These are phyloP conservation scores for Pleurotus salmoneostramineus DNA, from an alignment of 768 basidiomycete genomes.

Conservation along the genomic window DNA sequence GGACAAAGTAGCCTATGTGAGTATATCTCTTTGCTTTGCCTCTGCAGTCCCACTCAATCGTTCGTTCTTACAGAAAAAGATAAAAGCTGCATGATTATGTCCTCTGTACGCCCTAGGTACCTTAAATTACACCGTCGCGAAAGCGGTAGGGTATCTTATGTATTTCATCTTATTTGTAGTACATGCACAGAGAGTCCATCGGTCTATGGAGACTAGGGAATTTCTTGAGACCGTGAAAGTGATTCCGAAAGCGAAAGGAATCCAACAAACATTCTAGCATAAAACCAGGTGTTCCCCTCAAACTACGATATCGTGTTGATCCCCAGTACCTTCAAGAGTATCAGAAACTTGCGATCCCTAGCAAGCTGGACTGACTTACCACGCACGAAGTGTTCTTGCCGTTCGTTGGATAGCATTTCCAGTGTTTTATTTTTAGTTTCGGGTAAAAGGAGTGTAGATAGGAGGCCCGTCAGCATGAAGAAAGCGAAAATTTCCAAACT, in stretches of 20 bases:
- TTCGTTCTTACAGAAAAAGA: not conserved
- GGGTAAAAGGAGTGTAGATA: constrained; percentile 75
- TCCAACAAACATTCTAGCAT: too few species aligned
- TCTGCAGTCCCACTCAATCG: too few species aligned
- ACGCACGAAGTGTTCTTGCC: constrained; percentile 57
- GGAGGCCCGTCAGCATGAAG: constrained; percentile 84
- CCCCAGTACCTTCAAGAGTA: not conserved
- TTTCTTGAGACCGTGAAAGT: too few species aligned
- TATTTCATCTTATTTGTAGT: too few species aligned
- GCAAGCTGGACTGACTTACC: constrained; percentile 13
- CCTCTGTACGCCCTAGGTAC: not conserved
- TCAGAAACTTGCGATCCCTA: not conserved
- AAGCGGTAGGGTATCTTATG: too few species aligned
- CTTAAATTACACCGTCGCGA: not conserved
- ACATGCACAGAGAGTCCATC: too few species aligned
- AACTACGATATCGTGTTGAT: not conserved
- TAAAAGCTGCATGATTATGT: not conserved
- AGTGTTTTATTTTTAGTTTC: constrained; percentile 69
- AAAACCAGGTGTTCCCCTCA: too few species aligned
- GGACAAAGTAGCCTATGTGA: constrained; percentile 76
- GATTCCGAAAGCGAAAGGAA: too few species aligned
- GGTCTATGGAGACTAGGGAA: too few species aligned
- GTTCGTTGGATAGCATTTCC: constrained; percentile 73
- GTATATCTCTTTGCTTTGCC: constrained; percentile 23
- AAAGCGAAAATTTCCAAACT: constrained; percentile 79